phyloP scores from a whole-genome alignment of 2,329 filamentous ascomycete genomes.

The Penicillium sp. region DNA sequence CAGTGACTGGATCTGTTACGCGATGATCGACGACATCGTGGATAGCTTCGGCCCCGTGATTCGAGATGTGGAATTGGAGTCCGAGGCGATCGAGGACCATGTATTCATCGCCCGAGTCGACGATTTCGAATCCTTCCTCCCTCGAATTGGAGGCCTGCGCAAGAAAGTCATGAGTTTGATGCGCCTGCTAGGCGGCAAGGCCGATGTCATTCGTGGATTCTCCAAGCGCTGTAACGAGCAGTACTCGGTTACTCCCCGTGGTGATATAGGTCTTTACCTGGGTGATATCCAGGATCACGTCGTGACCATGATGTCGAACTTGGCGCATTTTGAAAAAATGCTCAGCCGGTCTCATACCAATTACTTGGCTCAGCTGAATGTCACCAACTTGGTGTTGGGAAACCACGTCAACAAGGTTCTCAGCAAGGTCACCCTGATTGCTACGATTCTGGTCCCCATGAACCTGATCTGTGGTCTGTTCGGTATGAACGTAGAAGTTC shows the following conservation, averaged over 20 bases:
- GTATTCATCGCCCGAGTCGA: conserved; percentile 90
- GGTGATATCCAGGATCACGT: conserved; percentile 99
- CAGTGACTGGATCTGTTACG: conserved; percentile 98
- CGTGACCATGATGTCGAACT: conserved; percentile 96
- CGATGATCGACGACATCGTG: conserved; percentile 96
- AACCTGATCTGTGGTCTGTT: conserved; percentile 74
- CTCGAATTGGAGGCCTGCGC: conserved; percentile 82
- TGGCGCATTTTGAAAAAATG: conserved; percentile 97
- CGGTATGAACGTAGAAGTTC: conserved; percentile 52
- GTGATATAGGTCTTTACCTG: conserved; percentile 94
- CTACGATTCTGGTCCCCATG: conserved; percentile 91
- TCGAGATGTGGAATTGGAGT: conserved; percentile 78
- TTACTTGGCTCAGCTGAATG: conserved; percentile 89
- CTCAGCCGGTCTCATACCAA: conserved; percentile 91
- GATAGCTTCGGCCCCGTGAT: conserved; percentile 93
- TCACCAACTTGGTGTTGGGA: conserved; percentile 85
- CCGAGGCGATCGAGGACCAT: conserved; percentile 90
- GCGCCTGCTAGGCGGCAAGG: conserved; percentile 90
- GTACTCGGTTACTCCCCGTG: conserved; percentile 89
- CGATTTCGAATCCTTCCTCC: conserved; percentile 82
- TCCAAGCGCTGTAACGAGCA: conserved; percentile 98
- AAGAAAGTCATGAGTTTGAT: conserved; percentile 94
- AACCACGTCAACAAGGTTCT: conserved; percentile 85
- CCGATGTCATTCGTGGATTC: conserved; percentile 96
- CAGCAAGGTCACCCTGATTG: conserved; percentile 91